Percentiles rank a stretch among this genome's conserved stretches.
Conservation (phyloP, 2,329 filamentous ascomycete genomes). For the Grosmannia serpens region DNA sequence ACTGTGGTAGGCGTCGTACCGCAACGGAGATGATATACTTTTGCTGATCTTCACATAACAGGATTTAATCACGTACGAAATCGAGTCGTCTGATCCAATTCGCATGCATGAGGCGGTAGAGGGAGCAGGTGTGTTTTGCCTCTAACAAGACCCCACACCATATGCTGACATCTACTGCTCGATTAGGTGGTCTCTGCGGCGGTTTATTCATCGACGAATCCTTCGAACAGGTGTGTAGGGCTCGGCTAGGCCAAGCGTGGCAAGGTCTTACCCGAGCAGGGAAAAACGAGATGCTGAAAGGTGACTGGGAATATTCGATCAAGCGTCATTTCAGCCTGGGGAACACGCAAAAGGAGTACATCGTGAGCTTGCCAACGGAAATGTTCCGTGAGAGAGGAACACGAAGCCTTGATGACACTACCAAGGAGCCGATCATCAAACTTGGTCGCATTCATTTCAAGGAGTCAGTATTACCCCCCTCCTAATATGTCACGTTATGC, state of each 20-base stretch:
- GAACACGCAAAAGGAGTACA: neutral
- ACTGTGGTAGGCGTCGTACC: neutral
- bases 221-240: neutral
- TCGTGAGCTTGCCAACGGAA: neutral
- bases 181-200: neutral
- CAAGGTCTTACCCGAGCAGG: neutral
- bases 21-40: too few species aligned
- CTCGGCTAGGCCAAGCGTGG: neutral
- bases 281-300: neutral
- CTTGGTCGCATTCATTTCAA: neutral
- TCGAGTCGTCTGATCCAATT: neutral
- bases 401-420: neutral
- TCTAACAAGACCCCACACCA: too few species aligned
- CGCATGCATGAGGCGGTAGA: neutral
- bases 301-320: neutral
- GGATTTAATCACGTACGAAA: neutral
- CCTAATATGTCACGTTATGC: too few species aligned
- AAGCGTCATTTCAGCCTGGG: neutral
- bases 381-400: neutral
- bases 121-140: neutral
- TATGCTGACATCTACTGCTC: too few species aligned
- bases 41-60: neutral
- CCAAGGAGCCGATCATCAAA: neutral
- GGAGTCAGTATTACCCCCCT: too few species aligned
- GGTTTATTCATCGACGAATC: neutral